These are phyloP conservation scores for Tolypocladium endophyticum DNA, from an alignment of 2,329 filamentous ascomycete species.

Conservation along the genomic window DNA sequence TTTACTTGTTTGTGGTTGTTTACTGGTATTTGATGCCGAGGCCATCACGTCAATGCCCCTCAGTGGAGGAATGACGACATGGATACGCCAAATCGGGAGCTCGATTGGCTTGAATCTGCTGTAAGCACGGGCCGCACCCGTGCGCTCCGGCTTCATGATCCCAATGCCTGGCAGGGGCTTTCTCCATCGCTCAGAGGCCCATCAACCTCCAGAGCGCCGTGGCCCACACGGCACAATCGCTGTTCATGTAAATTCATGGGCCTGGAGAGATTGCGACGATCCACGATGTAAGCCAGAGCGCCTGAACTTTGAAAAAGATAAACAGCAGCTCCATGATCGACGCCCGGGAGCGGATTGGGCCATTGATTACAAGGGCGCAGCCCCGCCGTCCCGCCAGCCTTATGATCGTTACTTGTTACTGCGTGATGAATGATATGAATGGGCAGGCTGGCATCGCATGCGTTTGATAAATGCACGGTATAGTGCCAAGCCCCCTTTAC, in stretches of 20 bases:
- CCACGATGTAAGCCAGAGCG: background rate
- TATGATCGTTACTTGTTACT: no score
- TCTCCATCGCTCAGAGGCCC: background rate
- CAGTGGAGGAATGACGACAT: background rate
- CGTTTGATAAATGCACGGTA: no score
- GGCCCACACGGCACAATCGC: background rate
- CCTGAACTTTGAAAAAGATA: background rate
- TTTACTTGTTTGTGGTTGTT: background rate
- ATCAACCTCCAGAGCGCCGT: background rate
- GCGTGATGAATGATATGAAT: no score
- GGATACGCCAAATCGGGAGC: background rate
- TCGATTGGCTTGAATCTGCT: background rate
- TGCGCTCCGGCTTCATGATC: no score
- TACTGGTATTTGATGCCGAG: background rate
- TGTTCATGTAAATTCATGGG: background rate
- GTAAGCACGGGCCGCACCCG: background rate
- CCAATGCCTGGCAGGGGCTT: background rate
- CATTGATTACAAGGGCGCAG: background rate
- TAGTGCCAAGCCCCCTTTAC: no score
- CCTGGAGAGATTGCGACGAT: background rate
- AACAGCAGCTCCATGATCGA: background rate
- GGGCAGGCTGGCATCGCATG: no score
- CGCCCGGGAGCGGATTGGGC: background rate
- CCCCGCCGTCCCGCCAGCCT: no score
- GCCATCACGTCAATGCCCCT: background rate